A percentile compares a stretch with the other conserved stretches of the same genome.
These are phyloP conservation scores for Grigorovia transvaalensis DNA, from an alignment of 805 yeast species.

Conservation along the genomic window DNA sequence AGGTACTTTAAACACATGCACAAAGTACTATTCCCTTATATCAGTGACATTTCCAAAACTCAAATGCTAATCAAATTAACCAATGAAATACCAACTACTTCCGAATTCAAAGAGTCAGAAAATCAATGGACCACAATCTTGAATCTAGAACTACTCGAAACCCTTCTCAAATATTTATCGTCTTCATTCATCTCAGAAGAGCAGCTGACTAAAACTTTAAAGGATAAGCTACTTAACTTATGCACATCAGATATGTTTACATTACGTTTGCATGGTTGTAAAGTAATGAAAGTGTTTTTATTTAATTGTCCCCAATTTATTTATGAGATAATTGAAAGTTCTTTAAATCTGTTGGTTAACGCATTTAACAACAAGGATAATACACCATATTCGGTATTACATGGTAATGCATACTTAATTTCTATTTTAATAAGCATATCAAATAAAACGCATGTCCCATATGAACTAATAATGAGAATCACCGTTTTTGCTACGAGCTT, in stretches of 20 bases:
- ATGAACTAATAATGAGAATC: constrained; percentile 35
- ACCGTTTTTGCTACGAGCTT: constrained; percentile 36
- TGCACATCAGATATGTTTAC: constrained; percentile 31
- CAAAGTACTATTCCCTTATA: constrained; percentile 12
- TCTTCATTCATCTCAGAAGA: constrained; percentile 24
- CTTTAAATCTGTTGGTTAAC: constrained; percentile 29
- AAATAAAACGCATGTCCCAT: constrained; percentile 35
- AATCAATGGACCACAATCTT: constrained; percentile 17
- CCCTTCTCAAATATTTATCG: constrained; percentile 16
- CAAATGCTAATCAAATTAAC: constrained; percentile 22
- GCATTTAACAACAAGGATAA: constrained; percentile 21
- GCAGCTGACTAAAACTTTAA: constrained; percentile 23
- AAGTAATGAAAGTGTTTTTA: constrained; percentile 27
- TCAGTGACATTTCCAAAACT: constrained; percentile 29
- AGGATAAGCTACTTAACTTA: constrained; percentile 29
- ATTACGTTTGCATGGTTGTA: constrained; percentile 34
- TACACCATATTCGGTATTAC: constrained; percentile 26
- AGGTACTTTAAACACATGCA: constrained; percentile 20
- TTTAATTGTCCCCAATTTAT: constrained; percentile 29
- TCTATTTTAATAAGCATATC: constrained; percentile 29
- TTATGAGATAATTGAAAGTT: constrained; percentile 28
- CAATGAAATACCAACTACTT: constrained; percentile 1
- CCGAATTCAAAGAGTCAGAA: neutral
- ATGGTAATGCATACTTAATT: constrained; percentile 33
- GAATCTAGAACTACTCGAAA: constrained; percentile 15